phyloP scores from a whole-genome alignment of 1,284 basidiomycete genomes.

The Papiliotrema fonsecae region DNA sequence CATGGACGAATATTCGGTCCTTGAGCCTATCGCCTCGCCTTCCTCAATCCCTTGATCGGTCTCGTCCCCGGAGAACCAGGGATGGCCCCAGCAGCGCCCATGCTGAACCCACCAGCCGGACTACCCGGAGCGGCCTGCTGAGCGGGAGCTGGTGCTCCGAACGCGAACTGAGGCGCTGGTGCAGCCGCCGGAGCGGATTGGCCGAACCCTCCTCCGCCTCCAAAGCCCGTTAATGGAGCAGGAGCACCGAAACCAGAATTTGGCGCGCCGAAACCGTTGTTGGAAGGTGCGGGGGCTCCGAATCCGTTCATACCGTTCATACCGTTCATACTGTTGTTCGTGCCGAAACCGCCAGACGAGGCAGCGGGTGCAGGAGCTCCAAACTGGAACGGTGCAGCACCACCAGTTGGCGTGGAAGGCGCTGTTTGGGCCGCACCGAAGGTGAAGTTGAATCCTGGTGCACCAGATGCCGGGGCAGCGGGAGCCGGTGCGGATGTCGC shows the following conservation, averaged over 20 bases:
- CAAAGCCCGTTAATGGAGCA: constrained; percentile 2
- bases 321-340: neutral
- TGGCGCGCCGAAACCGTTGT: neutral
- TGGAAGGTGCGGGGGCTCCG: neutral
- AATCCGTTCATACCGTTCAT: neutral
- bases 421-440: neutral
- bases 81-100: constrained; percentile 14
- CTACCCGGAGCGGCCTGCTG: constrained; percentile 3
- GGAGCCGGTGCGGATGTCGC: constrained; percentile 5
- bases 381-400: constrained; percentile 10
- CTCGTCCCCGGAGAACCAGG: constrained; percentile 25
- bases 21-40: constrained; percentile 4
- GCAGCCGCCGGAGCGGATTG: neutral
- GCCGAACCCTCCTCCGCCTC: neutral
- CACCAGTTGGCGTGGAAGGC: neutral
- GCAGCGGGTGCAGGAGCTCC: constrained; percentile 1
- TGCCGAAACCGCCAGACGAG: neutral
- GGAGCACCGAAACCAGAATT: constrained; percentile 5
- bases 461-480: neutral
- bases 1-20: too few relatives aligned
- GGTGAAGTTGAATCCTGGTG: constrained; percentile 3
- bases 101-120: constrained; percentile 20
- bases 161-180: neutral
- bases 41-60: constrained; percentile 30
- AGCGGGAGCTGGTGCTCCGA: constrained; percentile 1